Evolutionary conservation across 2,329 filamentous ascomycete genomes (phyloP), one percentile per base, ranked within the genome.

Genomic region (Alternaria sp.): DNA sequence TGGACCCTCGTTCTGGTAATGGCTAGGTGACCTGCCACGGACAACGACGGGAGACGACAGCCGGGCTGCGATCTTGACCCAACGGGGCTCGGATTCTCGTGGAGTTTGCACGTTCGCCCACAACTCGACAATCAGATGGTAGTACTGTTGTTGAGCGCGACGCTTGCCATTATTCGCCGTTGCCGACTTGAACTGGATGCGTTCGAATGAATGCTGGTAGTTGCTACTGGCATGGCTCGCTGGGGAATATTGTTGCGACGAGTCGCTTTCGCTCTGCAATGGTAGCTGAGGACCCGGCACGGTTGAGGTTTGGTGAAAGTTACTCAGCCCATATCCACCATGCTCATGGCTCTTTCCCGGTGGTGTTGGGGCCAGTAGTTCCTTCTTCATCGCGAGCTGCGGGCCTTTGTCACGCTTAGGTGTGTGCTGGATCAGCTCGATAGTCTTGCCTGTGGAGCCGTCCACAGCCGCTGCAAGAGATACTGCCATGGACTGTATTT

Each of bases 81-180:
- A 81, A 26, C 70, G 68, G 17, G 77, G 71, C 12, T 71, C 66
- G 2, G 59, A 23, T 12, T 80, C 78, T 50, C 69, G 65, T 7
- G 71, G 58, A 30, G 65, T 75, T 56, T 79, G 78, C 6, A 81
- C 62, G 45, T 81, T 80, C 8, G 77, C 79, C 73, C 76, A 80
- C 19, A 81, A 73, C 76, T 97, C 93, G 5, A 97, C 90, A 49
- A 96, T 88, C n/a, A 97, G 85, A 72, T 96, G 92, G 74, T 96
- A 97, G 79, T 93, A 97, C 72, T 97, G 94, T 76, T 97, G 93
- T 17, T 93, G 93, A 1, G 93, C 93, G 60, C 94, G 86, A 69
- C 94, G 87, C 79, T 97, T 97, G 50, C 93, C 93, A 70, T 97
- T 97, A 82, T 97, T 97, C 23, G 93, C 93, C 0, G 93, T 97